These are phyloP conservation scores for Aspergillus sp. DNA, from an alignment of 2,329 filamentous ascomycete genomes.

Conservation along the genomic window DNA sequence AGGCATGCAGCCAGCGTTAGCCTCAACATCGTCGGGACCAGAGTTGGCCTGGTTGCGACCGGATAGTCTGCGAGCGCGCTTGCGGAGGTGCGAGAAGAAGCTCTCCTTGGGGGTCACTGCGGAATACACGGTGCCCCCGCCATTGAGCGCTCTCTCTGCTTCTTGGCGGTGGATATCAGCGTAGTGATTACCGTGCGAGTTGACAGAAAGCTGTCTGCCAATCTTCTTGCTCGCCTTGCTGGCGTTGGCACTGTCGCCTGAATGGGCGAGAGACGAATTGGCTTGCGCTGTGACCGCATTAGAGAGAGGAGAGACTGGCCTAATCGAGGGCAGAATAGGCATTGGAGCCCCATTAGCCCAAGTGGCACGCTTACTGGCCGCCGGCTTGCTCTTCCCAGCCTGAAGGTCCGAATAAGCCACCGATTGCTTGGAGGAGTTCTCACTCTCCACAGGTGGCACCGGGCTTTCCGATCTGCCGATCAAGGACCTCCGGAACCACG, in stretches of 20 bases:
- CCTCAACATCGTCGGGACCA: slow-evolving; percentile 83
- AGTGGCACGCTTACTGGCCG: slow-evolving; percentile 78
- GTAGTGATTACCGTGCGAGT: slow-evolving; percentile 91
- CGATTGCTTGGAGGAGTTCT: slow-evolving; percentile 41
- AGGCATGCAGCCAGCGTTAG: slow-evolving; percentile 86
- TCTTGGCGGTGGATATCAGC: slow-evolving; percentile 86
- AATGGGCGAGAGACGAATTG: slow-evolving; percentile 61
- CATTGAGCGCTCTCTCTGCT: slow-evolving; percentile 86
- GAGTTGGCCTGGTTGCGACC: slow-evolving; percentile 84
- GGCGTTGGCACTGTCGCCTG: slow-evolving; percentile 41
- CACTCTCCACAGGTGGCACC: slow-evolving; percentile 56
- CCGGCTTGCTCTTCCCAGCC: slow-evolving; percentile 56
- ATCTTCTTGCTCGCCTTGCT: slow-evolving; percentile 75
- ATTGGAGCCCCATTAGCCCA: slow-evolving; percentile 92
- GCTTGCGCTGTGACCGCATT: slow-evolving; percentile 90
- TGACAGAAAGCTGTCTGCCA: slow-evolving; percentile 87
- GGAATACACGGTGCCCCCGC: slow-evolving; percentile 72
- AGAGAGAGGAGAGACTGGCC: slow-evolving; percentile 93
- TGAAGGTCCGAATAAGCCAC: slow-evolving; percentile 49
- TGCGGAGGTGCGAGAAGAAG: slow-evolving; percentile 96
- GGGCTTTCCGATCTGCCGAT: slow-evolving; percentile 75
- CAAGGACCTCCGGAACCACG: slow-evolving; percentile 95
- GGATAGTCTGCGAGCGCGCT: slow-evolving; percentile 87
- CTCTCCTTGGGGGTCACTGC: slow-evolving; percentile 84
- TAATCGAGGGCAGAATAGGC: slow-evolving; percentile 91